Base-by-base conservation (phyloP, 164 flowering plant genomes). In the Vitis vinifera region DNA sequence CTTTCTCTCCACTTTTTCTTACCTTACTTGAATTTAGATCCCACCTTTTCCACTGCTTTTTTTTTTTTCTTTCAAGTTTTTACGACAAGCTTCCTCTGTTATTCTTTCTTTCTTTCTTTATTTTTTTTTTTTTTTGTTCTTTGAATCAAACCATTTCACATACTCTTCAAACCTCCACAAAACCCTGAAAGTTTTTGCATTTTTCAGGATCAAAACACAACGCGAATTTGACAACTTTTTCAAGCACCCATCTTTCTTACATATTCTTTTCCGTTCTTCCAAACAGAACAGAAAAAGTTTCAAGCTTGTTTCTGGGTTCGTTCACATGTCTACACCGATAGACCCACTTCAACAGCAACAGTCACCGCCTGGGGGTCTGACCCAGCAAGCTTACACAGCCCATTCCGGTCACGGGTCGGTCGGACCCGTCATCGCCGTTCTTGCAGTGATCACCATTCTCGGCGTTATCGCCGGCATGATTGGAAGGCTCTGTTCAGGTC, bases 381-480 rank as follows among this genome's bases (percentile, higher is more conserved):
- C 55, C 51, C 80, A 75, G 51, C 78, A 82, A 55, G 72, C 82
- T 51, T 79, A 76, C 81, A 52, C 78, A 37, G 62, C 79, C 52
- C 86, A 81, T 63, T 62, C 88, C 50, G 79, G 83, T 50, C 85
- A 79, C 68, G 91, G 89, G 55, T 88, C 93, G 4, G 75, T 88
- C 7, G 94, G 97, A 3, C 87, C 97, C 4, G 85, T 90, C 8
- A 90, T 92, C n/a, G 95, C 79, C 1, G 95, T 88, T 31, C 81
- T 92, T 0, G 87, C 89, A 1, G 84, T 89, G 76, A 82, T 92
- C 61, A 68, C 79, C 12, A 67, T 92, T 1, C 64, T 92, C 7
- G 90, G 97, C 1, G 77, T 85, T 13, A 65, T 86, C 0, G 88
- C 97, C 1, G 91, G 83, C 2, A 82, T 92, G 83, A 76, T 92